Base-by-base conservation (phyloP, 345 rosid species). In the Lepidium sativum region DNA sequence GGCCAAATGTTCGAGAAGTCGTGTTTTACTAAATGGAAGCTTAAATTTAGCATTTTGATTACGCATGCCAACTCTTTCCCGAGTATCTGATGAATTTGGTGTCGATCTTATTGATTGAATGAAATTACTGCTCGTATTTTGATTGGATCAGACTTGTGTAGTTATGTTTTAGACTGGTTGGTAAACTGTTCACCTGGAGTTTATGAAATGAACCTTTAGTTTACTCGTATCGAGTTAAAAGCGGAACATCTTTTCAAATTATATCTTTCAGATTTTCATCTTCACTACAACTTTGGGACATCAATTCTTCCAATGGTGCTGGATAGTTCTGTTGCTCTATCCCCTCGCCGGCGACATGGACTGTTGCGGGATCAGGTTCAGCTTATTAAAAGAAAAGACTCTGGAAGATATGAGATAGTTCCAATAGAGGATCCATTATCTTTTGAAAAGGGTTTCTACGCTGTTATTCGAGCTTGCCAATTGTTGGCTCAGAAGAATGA, bases 361-460 rank as follows among this genome's bases (percentile, higher is more conserved):
- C 81, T 94, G 47, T 68, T 94, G 69, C 76, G 99, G 7, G 97
- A 92, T 75, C 96, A 87, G 78, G 83, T 94, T 54, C 96, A 90
- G 56, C 73, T 83, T 38, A 74, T 85, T 16, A 89, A 89, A 68
- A 84, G 77, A 68, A 89, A 83, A 42, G 92, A 90, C 56, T 83
- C 80, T 14, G 89, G 82, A 15, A 81, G 96, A 60, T 87, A 79
- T 18, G 98, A 94, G 81, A 84, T 90, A n/a, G 84, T 78, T 58
- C 87, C 91, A 2, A 86, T 94, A 14, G 91, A 82, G 67, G 89
- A 85, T 38, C 56, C 83, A 3, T 71, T 94, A 78, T 84, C 97
- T 62, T 90, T 86, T 35, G 99, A 94, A 75, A 94, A 94, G 57
- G 99, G 99, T 17, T 94, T 94, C 76, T 94, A 86, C 70, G 77